Evolutionary conservation across 164 flowering plant genomes (phyloP), one percentile per base, ranked within the genome.

Genomic region (Stephania yunnanensis): DNA sequence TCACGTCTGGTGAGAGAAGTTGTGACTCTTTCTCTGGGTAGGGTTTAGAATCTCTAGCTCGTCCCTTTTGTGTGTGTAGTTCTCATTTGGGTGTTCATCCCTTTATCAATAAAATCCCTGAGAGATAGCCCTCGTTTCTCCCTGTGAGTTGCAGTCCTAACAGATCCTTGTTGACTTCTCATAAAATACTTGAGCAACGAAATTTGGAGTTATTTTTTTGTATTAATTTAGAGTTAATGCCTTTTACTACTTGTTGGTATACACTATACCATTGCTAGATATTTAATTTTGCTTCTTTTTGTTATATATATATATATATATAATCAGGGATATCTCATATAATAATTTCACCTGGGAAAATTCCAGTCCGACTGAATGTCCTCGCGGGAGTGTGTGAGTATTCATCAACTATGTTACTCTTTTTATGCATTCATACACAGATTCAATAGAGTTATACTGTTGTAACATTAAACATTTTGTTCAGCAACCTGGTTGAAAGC

Each of bases 401-500:
- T 52, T 22, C 71, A 80, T 20, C 61, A 71, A n/a, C 67, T 74
- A 36, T 36, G 2, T 36, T 36, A 36, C 0, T 1, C 42, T 36
- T 36, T 36, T 36, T 36, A 36, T 36, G 42, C 42, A 36, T 36
- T 36, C 4, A 4, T 36, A 36, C 42, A 36, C 42, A 36, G 42
- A 36, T 36, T 36, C 42, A 36, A 36, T 36, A 36, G 0, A 36
- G 42, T 36, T 36, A 36, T 36, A 36, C 42, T 36, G 42, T 36
- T 53, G 11, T 45, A 31, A 74, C 36, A 68, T 7, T 22, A 74
- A 75, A 12, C 20, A 76, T 58, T 76, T 69, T 77, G 48, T 76
- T 12, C 89, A 90, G 97, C 73, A 92, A 90, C 85, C 77, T 90
- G 71, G 92, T 87, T 19, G 95, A 87, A 76, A 88, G 92, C 85